Evolutionary conservation across 1,284 basidiomycete species (phyloP).

Genomic region (Ustilago xerochloae): DNA sequence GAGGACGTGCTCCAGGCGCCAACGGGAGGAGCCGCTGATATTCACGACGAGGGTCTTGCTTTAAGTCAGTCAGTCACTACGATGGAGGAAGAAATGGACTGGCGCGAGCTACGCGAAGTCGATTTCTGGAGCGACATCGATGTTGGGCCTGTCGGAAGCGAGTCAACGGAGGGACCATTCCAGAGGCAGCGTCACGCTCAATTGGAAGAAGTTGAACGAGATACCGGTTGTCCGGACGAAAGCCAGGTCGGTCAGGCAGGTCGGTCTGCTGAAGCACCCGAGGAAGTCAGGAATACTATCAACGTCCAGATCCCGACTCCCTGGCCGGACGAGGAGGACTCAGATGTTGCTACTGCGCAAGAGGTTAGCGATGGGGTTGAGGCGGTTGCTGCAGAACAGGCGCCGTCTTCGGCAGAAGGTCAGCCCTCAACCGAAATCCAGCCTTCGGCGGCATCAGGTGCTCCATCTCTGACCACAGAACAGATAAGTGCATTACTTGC

Average conservation of each 20-base stretch:
- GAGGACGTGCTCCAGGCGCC: constrained; percentile 1
- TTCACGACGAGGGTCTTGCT: constrained; percentile 53
- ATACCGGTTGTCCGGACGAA: constrained; percentile 20
- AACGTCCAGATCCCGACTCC: constrained; percentile 20
- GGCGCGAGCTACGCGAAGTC: constrained; percentile 37
- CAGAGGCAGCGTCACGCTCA: constrained; percentile 24
- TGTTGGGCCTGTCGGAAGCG: constrained; percentile 15
- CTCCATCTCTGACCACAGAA: neutral
- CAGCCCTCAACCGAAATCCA: neutral
- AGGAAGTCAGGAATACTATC: constrained; percentile 1
- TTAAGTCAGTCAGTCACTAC: constrained; percentile 47
- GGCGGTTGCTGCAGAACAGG: neutral
- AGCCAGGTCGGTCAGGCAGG: constrained; percentile 20
- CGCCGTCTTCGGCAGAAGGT: neutral
- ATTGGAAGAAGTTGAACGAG: constrained; percentile 11
- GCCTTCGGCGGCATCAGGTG: neutral
- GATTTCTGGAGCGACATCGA: neutral
- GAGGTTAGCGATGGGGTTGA: neutral
- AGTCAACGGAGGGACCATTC: constrained; percentile 44
- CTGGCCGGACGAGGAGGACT: constrained; percentile 9
- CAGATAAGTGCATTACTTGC: constrained; percentile 23
- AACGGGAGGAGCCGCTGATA: constrained; percentile 18
- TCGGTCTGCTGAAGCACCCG: constrained; percentile 14
- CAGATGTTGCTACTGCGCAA: neutral
- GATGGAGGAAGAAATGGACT: constrained; percentile 57